Percentiles rank a stretch among this genome's conserved stretches.
Evolutionary conservation across 257 asterid genomes (phyloP).

Genomic region (Catharanthus roseus): DNA sequence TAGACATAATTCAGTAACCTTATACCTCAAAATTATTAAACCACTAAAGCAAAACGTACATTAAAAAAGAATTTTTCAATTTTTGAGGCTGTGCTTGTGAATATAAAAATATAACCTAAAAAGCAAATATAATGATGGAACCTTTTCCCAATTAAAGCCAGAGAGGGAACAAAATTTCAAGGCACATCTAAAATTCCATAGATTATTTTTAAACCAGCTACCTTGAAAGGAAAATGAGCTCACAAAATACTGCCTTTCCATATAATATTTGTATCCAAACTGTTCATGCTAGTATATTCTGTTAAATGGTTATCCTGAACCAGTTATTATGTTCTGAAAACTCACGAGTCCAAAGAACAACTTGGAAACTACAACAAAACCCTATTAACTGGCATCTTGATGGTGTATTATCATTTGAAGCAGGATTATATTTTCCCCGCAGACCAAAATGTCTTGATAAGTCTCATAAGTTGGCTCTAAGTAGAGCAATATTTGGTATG

Average conservation of each 20-base stretch:
- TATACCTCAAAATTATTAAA: background rate
- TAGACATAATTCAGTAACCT: background rate
- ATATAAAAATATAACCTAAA: background rate
- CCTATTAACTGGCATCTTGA: background rate
- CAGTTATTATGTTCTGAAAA: background rate
- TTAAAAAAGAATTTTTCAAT: background rate
- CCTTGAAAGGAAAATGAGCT: background rate
- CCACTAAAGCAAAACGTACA: background rate
- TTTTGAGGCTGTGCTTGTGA: background rate
- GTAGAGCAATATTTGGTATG: background rate
- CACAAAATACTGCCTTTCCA: background rate
- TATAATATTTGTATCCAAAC: background rate
- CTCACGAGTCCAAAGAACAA: background rate
- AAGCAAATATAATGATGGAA: background rate
- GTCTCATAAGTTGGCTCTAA: too few species aligned
- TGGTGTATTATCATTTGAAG: background rate
- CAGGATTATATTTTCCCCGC: background rate
- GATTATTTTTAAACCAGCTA: too few species aligned
- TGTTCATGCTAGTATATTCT: background rate
- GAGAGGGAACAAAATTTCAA: background rate
- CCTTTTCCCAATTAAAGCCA: background rate
- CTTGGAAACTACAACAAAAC: background rate
- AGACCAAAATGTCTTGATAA: background rate
- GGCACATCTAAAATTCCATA: background rate
- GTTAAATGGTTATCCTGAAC: background rate